Base-by-base conservation (phyloP, 306 rosid genomes). In the Alnus glutinosa region DNA sequence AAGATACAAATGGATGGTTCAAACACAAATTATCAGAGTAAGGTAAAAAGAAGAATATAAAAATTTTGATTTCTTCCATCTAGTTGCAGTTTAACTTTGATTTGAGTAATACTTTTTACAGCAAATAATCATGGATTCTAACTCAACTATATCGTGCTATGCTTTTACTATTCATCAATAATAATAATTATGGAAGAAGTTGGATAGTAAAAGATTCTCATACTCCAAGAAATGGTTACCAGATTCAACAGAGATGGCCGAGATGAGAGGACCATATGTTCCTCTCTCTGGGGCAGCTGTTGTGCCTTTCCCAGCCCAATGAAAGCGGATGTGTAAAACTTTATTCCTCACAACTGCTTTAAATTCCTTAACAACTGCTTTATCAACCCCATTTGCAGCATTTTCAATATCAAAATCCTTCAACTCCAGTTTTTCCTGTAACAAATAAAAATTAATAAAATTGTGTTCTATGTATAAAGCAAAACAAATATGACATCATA, bases 231-330 rank as follows among this genome's bases (percentile, higher is more conserved):
- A 28, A 62, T 16, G 37, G 13, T 85, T 82, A 89, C 97, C 86
- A 59, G 97, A 87, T 84, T 84, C 83, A 79, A 89, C 59, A 7
- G 94, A 87, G 78, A 92, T 77, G 67, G 90, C 91, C 70, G 92
- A 88, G 81, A 92, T 77, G 48, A 92, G 90, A 74, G 93, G 87
- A 79, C 97, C 97, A 83, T 92, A 89, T 30, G 42, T 81, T 77
- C 90, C 91, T 68, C 69, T 3, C 57, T 1, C 32, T 39, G 97
- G 92, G 71, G 62, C 30, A 71, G 80, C 81, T 68, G 83, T 80
- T 62, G 92, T 92, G 51, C 97, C 97, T 76, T 87, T 89, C 70
- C 94, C 92, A 66, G 94, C 89, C 92, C 92, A 91, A 62, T 86
- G 82, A 48, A 91, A 88, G 36, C 82, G 92, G 39, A 88, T 82